These are phyloP conservation scores for Orbilia ellipsospora DNA, from an alignment of 2,329 filamentous ascomycete species.

Conservation along the genomic window DNA sequence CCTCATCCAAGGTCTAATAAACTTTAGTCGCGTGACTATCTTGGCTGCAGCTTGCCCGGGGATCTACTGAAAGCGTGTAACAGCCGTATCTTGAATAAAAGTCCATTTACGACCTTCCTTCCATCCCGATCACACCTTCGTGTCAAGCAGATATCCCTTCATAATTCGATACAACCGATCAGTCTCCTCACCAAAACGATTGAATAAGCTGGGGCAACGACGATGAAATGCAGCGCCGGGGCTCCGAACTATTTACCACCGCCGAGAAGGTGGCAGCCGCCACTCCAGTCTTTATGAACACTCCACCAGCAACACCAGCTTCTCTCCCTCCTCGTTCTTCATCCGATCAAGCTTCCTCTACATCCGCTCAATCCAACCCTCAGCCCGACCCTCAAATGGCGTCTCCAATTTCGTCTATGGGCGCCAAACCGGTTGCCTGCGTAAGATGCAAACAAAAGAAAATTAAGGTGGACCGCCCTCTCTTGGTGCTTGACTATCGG, in stretches of 20 bases:
- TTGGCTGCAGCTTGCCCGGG: too few species aligned
- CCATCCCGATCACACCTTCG: background rate
- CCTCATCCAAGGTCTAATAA: too few species aligned
- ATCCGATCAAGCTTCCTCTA: background rate
- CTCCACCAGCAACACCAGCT: conserved; percentile 39
- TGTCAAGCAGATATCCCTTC: too few species aligned
- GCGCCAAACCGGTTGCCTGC: conserved; percentile 40
- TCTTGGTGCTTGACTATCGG: background rate
- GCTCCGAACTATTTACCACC: conserved; percentile 5
- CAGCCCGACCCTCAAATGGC: background rate
- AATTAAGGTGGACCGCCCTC: conserved; percentile 36
- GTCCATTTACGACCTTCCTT: background rate
- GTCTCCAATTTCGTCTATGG: background rate
- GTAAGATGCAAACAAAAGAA: conserved; percentile 48
- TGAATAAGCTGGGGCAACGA: too few species aligned
- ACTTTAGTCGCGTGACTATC: too few species aligned
- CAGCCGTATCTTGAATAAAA: too few species aligned
- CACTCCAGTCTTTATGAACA: conserved; percentile 21
- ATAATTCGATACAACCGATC: too few species aligned
- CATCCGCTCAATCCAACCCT: background rate
- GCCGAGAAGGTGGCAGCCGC: conserved; percentile 9
- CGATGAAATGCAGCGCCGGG: conserved; percentile 23
- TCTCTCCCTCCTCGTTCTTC: conserved; percentile 8
- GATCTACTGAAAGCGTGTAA: too few species aligned
- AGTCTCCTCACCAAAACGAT: too few species aligned